Evolutionary conservation across 768 basidiomycete species (phyloP).

Genomic region (Lanmaoa pseudosensibilis): DNA sequence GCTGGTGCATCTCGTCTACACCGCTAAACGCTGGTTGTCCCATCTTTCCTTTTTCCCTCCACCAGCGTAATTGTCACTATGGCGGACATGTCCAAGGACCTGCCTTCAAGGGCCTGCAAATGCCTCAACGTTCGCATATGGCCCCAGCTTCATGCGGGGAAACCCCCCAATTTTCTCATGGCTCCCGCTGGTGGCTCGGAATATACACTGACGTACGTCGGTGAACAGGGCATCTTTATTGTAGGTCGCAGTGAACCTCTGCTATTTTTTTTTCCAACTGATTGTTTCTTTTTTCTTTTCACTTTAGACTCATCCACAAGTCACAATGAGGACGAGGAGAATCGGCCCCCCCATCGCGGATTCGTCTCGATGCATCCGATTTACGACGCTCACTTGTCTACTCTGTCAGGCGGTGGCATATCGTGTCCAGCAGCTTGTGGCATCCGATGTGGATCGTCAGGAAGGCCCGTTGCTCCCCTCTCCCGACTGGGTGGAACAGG

Average conservation of each 20-base stretch:
- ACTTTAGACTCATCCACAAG: conserved; percentile 62
- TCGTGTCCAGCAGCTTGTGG: conserved; percentile 63
- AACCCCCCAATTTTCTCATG: conserved; percentile 40
- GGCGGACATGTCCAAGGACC: conserved; percentile 22
- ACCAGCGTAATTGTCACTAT: conserved; percentile 21
- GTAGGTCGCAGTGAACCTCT: conserved; percentile 42
- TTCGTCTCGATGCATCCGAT: conserved; percentile 53
- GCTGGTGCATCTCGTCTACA: conserved; percentile 17
- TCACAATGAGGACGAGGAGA: conserved; percentile 65
- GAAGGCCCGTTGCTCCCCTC: conserved; percentile 69
- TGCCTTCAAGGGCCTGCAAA: conserved; percentile 52
- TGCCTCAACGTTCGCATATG: conserved; percentile 71
- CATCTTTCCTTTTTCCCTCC: conserved; percentile 19
- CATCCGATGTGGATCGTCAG: conserved; percentile 55
- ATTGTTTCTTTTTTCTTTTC: conserved; percentile 10
- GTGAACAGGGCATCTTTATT: conserved; percentile 63
- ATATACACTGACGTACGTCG: conserved; percentile 59
- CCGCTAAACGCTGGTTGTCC: conserved; percentile 28
- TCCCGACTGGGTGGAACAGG: conserved; percentile 76
- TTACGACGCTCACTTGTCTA: conserved; percentile 66
- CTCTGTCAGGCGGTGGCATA: conserved; percentile 65
- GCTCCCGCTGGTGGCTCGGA: conserved; percentile 30
- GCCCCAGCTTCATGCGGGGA: conserved; percentile 27
- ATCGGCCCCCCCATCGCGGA: conserved; percentile 43
- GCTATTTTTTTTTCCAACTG: background rate